phyloP scores from a whole-genome alignment of 805 yeast species.

The Ogataea nakhonphanomensis region DNA sequence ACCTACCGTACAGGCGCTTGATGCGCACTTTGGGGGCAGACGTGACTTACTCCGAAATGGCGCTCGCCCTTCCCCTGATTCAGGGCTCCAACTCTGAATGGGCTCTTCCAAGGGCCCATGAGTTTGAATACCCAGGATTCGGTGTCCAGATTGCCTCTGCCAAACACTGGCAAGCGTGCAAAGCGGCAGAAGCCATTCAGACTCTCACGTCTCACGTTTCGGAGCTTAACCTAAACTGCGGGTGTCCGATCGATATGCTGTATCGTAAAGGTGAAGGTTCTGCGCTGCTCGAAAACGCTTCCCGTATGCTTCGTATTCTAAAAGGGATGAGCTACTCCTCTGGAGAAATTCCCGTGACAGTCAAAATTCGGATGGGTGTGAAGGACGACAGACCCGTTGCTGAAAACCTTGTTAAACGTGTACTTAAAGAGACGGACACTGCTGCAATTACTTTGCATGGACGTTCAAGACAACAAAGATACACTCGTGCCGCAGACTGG shows the following conservation, averaged over 20 bases:
- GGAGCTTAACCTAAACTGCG: slow-evolving; percentile 89
- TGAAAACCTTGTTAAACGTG: slow-evolving; percentile 62
- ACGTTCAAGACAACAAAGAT: slow-evolving; percentile 92
- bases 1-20: slow-evolving; percentile 88
- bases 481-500: slow-evolving; percentile 92
- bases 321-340: slow-evolving; percentile 86
- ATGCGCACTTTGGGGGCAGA: slow-evolving; percentile 92
- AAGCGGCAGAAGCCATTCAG: slow-evolving; percentile 79
- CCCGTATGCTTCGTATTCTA: slow-evolving; percentile 70
- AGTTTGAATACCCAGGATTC: slow-evolving; percentile 76
- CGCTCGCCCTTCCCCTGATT: slow-evolving; percentile 75
- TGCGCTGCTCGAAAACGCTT: slow-evolving; percentile 86
- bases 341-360: slow-evolving; percentile 89
- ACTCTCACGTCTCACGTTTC: slow-evolving; percentile 57
- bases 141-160: slow-evolving; percentile 92
- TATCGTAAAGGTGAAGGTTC: slow-evolving; percentile 95
- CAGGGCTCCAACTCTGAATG: slow-evolving; percentile 94
- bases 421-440: slow-evolving; percentile 74
- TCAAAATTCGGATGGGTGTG: slow-evolving; percentile 90
- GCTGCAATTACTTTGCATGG: slow-evolving; percentile 95
- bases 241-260: slow-evolving; percentile 96
- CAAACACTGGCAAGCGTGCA: slow-evolving; percentile 90
- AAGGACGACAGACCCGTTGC: slow-evolving; percentile 86
- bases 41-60: slow-evolving; percentile 94
- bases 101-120: slow-evolving; percentile 93